Evolutionary conservation across 129 eudicot species (phyloP).

Genomic region (Flaveria robusta): DNA sequence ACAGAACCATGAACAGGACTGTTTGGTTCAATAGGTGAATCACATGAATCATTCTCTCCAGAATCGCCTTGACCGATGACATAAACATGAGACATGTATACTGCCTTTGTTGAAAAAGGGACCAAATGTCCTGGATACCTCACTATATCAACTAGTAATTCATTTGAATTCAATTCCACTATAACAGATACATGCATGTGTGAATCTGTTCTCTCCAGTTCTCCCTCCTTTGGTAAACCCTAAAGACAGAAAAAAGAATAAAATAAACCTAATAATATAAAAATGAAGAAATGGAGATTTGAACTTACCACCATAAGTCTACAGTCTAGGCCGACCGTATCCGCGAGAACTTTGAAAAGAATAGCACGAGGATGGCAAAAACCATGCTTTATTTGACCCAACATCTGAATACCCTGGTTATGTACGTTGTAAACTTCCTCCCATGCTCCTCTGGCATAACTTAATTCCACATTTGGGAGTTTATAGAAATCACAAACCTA

Average conservation of each 20-base stretch:
- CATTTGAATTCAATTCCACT: slow-evolving; percentile 62
- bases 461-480: slow-evolving; percentile 49
- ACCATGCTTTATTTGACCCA: slow-evolving; percentile 84
- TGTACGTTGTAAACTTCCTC: slow-evolving; percentile 67
- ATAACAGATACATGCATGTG: slow-evolving; percentile 65
- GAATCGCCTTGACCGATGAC: slow-evolving; percentile 97
- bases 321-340: slow-evolving; percentile 68
- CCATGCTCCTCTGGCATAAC: slow-evolving; percentile 52
- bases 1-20: slow-evolving; percentile 89
- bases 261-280: neutral
- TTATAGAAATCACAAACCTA: slow-evolving; percentile 76
- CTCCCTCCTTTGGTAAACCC: slow-evolving; percentile 81
- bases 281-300: neutral
- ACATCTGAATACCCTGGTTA: slow-evolving; percentile 69
- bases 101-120: slow-evolving; percentile 77
- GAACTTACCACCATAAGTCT: slow-evolving; percentile 68
- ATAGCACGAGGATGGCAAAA: slow-evolving; percentile 79
- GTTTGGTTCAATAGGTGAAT: slow-evolving; percentile 94
- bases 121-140: slow-evolving; percentile 91
- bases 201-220: slow-evolving; percentile 57
- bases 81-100: slow-evolving; percentile 76
- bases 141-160: slow-evolving; percentile 84
- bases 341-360: slow-evolving; percentile 88
- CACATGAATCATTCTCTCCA: slow-evolving; percentile 97
- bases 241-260: slow-evolving; percentile 23